Evolutionary conservation across 73 alveolate species (phyloP), one percentile per base, ranked within the genome.

Genomic region (Stentor roeselii): DNA sequence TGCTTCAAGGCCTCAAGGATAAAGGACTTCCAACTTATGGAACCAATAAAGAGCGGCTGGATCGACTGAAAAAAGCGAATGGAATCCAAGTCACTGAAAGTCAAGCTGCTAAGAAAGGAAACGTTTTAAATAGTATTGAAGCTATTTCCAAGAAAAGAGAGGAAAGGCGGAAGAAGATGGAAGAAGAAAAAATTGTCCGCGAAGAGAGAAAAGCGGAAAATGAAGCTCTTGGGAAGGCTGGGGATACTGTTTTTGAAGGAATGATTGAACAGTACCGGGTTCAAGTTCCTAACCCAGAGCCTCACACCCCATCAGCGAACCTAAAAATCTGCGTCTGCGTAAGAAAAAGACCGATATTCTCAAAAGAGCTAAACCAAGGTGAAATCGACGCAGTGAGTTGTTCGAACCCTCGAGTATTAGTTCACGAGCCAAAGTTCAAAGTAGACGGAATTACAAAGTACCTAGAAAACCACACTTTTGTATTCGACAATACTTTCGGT

Each of bases 371-470:
- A 75, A 86, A 67, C 58, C 92, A 87, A 39, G 98, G 99, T 27
- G 99, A 97, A 84, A 94, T 97, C n/a, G 99, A 97, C 89, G 88
- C 98, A 37, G 95, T 97, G 59, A 85, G 96, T 59, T 98, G 96
- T 42, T 82, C 97, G 60, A 97, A 97, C 83, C 99, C 99, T 27
- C 88, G 85, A 76, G 92, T 93, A 36, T 80, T 94, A 75, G 96
- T 97, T 34, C 97, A 95, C 78, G 99, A 96, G 78, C 92, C 98
- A 78, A 97, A 92, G 87, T 59, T 89, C 75, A 96, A 94, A 88
- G 98, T 97, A 14, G 99, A 97, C 87, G 99, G 99, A 31, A 96
- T 96, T 76, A 96, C 99, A 14, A 97, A 97, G 84, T 97, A 84
- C 92, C 91, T 97, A n/a, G 99, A 97, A 84, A 93, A 94, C 78